Evolutionary conservation across 371 early-diverging fungal species (phyloP).

Genomic region (Saksenaea vasiformis): DNA sequence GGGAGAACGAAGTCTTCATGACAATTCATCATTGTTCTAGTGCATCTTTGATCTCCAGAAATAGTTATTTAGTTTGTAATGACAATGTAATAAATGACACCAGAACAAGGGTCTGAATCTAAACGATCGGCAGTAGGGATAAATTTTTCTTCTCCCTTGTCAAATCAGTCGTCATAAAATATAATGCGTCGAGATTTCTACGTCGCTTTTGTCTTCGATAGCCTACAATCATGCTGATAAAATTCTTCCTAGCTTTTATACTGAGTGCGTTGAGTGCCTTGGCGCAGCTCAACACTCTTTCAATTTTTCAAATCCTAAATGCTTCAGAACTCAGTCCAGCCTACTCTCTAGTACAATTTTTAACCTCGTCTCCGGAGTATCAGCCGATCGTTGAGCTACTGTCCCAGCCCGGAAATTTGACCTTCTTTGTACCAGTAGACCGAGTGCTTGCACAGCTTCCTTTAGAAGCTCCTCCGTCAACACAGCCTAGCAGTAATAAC

Average conservation of each 20-base stretch:
- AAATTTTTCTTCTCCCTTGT: not conserved
- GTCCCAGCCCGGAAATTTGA: conserved; percentile 29
- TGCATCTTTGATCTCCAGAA: not conserved
- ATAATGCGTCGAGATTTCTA: not conserved
- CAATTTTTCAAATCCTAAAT: conserved; percentile 29
- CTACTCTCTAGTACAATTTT: conserved; percentile 21
- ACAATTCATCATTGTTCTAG: no score
- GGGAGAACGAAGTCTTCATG: no score
- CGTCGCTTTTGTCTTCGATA: not conserved
- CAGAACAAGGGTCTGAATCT: not conserved
- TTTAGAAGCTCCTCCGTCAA: not conserved
- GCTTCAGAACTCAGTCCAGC: conserved; percentile 32
- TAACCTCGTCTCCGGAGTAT: conserved; percentile 31
- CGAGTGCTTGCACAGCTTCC: not conserved
- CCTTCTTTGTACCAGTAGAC: conserved; percentile 39
- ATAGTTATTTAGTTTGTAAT: not conserved
- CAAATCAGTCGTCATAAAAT: not conserved
- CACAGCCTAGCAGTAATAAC: not conserved
- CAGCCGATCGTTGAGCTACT: conserved; percentile 28
- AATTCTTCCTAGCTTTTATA: not conserved
- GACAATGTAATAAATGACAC: not conserved
- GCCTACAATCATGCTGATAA: not conserved
- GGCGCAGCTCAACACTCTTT: conserved; percentile 16
- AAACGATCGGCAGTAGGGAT: not conserved
- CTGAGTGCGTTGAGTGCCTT: not conserved